phyloP scores from a whole-genome alignment of 352 stramenopile genomes.

The Phytophthora pseudosyringae region DNA sequence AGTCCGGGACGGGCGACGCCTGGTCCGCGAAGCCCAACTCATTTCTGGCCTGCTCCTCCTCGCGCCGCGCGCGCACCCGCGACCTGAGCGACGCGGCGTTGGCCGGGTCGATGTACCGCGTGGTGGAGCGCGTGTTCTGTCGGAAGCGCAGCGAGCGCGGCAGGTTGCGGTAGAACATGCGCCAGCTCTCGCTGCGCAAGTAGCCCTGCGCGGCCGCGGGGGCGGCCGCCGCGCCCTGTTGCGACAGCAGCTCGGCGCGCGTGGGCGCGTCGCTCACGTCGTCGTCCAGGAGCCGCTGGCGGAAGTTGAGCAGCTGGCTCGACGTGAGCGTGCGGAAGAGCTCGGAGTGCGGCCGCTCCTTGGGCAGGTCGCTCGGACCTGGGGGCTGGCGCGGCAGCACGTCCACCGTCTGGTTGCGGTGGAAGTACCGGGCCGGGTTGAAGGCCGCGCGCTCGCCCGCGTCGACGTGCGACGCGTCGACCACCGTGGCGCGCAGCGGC shows the following conservation, averaged over 20 bases:
- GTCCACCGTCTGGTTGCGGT: slow-evolving; percentile 80
- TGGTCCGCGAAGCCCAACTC: slow-evolving; percentile 26
- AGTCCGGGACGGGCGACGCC: slow-evolving; percentile 25
- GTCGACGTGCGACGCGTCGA: slow-evolving; percentile 5
- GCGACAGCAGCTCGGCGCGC: slow-evolving; percentile 23
- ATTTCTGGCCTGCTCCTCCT: slow-evolving; percentile 57
- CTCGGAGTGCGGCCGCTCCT: slow-evolving; percentile 58
- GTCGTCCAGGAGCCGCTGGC: slow-evolving; percentile 65
- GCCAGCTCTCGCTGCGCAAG: slow-evolving; percentile 55
- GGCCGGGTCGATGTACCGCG: slow-evolving; percentile 74
- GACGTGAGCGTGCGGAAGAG: slow-evolving; percentile 80
- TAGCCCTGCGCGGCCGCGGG: slow-evolving; percentile 20
- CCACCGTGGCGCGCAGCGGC: slow-evolving; percentile 20
- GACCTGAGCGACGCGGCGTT: slow-evolving; percentile 70
- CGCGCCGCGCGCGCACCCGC: slow-evolving; percentile 52
- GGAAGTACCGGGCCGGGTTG: slow-evolving; percentile 50
- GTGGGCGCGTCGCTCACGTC: slow-evolving; percentile 36
- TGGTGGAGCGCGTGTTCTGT: slow-evolving; percentile 78
- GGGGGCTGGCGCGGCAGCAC: slow-evolving; percentile 52
- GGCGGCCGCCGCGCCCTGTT: slow-evolving; percentile 10
- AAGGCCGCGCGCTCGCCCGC: slow-evolving; percentile 21
- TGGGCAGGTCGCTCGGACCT: slow-evolving; percentile 35
- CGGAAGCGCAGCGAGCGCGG: slow-evolving; percentile 74
- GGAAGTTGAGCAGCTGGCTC: slow-evolving; percentile 62
- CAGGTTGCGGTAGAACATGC: slow-evolving; percentile 73